Evolutionary conservation across 768 basidiomycete genomes (phyloP).

Genomic region (Auriscalpium orientale): DNA sequence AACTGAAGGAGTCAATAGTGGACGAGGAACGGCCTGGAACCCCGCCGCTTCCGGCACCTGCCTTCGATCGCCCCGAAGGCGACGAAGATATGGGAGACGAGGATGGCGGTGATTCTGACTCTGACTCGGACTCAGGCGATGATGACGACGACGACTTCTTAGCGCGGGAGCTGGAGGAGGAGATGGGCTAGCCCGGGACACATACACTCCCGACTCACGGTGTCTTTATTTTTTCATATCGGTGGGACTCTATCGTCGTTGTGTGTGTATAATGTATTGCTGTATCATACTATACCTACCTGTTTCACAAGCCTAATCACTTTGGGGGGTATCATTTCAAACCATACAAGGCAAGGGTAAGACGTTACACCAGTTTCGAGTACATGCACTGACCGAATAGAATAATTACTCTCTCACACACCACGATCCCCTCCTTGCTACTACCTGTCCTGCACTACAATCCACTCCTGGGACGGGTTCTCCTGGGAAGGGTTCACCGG

Average conservation of each 20-base stretch:
- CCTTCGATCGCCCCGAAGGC: background rate
- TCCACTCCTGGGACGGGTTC: too few relatives aligned
- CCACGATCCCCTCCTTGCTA: too few relatives aligned
- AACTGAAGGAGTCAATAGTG: constrained; percentile 45
- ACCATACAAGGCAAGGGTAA: background rate
- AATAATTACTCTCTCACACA: too few relatives aligned
- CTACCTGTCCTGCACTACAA: too few relatives aligned
- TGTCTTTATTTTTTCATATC: constrained; percentile 5
- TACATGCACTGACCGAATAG: too few relatives aligned
- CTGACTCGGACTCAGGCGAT: constrained; percentile 39
- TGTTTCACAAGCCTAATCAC: background rate
- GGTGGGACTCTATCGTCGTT: background rate
- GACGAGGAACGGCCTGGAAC: constrained; percentile 18
- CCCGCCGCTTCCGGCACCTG: background rate
- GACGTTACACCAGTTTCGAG: too few relatives aligned
- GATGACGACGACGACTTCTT: constrained; percentile 72
- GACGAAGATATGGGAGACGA: constrained; percentile 23
- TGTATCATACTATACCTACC: background rate
- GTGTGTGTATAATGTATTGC: background rate
- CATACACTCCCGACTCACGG: background rate
- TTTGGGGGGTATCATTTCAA: background rate
- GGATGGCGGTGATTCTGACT: constrained; percentile 29
- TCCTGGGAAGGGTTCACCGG: too few relatives aligned
- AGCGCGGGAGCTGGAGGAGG: constrained; percentile 73
- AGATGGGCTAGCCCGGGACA: constrained; percentile 50